These are phyloP conservation scores for Teratosphaeria zuluensis DNA, from an alignment of 2,329 filamentous ascomycete genomes.

Conservation along the genomic window DNA sequence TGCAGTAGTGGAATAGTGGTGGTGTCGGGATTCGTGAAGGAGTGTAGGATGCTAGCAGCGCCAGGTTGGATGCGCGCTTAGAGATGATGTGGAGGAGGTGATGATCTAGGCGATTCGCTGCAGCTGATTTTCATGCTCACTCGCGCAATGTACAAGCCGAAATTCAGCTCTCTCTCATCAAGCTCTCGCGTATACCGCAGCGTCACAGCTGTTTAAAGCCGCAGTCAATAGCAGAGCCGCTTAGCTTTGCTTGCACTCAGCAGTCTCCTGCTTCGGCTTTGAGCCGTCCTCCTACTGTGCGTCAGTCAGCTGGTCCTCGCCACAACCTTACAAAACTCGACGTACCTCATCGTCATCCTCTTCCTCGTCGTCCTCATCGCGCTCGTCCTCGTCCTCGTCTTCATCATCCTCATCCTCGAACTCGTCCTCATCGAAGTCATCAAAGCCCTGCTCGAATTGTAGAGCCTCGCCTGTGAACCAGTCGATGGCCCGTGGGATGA, in stretches of 20 bases:
- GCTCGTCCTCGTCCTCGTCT: slow-evolving; percentile 76
- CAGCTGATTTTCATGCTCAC: neutral
- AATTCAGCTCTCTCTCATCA: neutral
- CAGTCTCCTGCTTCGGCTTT: slow-evolving; percentile 88
- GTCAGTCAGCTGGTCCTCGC: slow-evolving; percentile 13
- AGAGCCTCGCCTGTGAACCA: slow-evolving; percentile 99
- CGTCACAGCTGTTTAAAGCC: neutral
- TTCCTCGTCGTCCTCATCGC: slow-evolving; percentile 67
- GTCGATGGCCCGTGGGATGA: slow-evolving; percentile 95
- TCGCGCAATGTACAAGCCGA: neutral
- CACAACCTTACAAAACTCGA: neutral
- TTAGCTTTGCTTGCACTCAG: slow-evolving; percentile 91
- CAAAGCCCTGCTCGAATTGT: slow-evolving; percentile 86
- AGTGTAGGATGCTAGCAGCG: neutral
- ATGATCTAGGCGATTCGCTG: neutral
- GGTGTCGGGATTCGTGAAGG: neutral
- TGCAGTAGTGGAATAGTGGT: neutral
- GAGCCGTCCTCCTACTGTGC: slow-evolving; percentile 66
- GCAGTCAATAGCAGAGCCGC: neutral
- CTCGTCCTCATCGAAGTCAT: slow-evolving; percentile 72
- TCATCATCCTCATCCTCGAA: slow-evolving; percentile 90
- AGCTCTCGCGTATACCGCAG: neutral
- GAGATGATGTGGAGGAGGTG: neutral
- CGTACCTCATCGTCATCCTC: slow-evolving; percentile 43
- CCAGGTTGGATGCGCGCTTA: neutral